Base-by-base conservation (phyloP, 345 rosid genomes). In the Excoecaria agallocha region DNA sequence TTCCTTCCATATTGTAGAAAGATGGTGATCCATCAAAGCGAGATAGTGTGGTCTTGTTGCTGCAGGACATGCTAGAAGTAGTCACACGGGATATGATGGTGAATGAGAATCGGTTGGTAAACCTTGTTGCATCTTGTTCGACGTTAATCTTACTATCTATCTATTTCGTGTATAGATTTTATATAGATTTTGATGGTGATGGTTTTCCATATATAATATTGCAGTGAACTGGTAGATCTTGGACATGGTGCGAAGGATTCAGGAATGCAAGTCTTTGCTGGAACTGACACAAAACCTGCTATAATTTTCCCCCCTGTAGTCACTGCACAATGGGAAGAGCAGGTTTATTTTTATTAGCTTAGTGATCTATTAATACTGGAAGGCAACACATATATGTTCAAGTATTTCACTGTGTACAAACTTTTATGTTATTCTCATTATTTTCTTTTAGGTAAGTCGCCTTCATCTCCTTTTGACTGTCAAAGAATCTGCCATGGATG, bases 31-130 rank as follows among this genome's bases (percentile, higher is more conserved):
- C 89, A 72, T 84, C 89, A 76, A 89, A 89, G 82, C 78, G 82
- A 75, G 92, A 89, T 81, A 77, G 82, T 62, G 94, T 92, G 83
- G 97, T 91, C 73, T 82, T 94, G 75, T 79, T 92, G 83, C 86
- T 94, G 72, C 98, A 88, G 79, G 98, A 94, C 79, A 94, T 92
- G 98, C 79, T 94, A 77, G 98, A 94, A 87, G 93, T 94, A 60
- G 95, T 90, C 46, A 86, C 93, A n/a, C 90, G 89, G 65, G 98
- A 94, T 87, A 87, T 94, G 97, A 91, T 90, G 97, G 89, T 87
- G 82, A 92, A 82, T 77, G 98, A 94, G 84, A 92, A 82, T 74
- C 90, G 98, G 98, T 94, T 62, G 75, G 97, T 82, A 68, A 76
- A 77, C 73, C 75, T 65, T 78, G 74, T 79, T 66, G 39, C 20